Evolutionary conservation across 768 basidiomycete genomes (phyloP).

Genomic region (Podaxis mareebaensis): DNA sequence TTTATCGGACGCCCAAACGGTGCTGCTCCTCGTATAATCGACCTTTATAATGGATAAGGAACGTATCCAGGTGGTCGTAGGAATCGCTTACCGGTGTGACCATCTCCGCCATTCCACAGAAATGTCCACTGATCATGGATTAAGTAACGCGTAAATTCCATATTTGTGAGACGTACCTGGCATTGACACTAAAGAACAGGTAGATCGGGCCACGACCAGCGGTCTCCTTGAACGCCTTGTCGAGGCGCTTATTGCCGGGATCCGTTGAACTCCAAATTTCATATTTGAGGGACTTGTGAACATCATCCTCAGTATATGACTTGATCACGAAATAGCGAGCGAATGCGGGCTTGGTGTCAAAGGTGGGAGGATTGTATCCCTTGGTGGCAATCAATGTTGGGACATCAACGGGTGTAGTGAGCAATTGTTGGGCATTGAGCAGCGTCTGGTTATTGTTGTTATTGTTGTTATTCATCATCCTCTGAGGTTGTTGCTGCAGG

Average conservation of each 20-base stretch:
- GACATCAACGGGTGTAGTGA: slow-evolving; percentile 78
- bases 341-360: slow-evolving; percentile 78
- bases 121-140: slow-evolving; percentile 70
- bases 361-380: slow-evolving; percentile 87
- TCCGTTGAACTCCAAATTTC: slow-evolving; percentile 98
- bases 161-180: slow-evolving; percentile 46
- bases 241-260: slow-evolving; percentile 95
- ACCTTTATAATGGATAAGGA: slow-evolving; percentile 44
- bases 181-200: slow-evolving; percentile 98
- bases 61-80: neutral
- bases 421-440: slow-evolving; percentile 43
- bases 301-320: slow-evolving; percentile 98
- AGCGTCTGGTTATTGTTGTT: slow-evolving; percentile 27
- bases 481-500: slow-evolving; percentile 58
- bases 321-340: slow-evolving; percentile 98
- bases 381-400: slow-evolving; percentile 83
- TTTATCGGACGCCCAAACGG: slow-evolving; percentile 99
- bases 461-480: slow-evolving; percentile 21
- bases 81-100: slow-evolving; percentile 71
- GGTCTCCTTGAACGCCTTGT: slow-evolving; percentile 97
- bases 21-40: slow-evolving; percentile 92
- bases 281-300: slow-evolving; percentile 96
- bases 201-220: slow-evolving; percentile 92
- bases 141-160: neutral
- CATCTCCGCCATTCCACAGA: slow-evolving; percentile 99